Conservation (phyloP, 805 yeast genomes). For the Dipodascopsis uninucleata region DNA sequence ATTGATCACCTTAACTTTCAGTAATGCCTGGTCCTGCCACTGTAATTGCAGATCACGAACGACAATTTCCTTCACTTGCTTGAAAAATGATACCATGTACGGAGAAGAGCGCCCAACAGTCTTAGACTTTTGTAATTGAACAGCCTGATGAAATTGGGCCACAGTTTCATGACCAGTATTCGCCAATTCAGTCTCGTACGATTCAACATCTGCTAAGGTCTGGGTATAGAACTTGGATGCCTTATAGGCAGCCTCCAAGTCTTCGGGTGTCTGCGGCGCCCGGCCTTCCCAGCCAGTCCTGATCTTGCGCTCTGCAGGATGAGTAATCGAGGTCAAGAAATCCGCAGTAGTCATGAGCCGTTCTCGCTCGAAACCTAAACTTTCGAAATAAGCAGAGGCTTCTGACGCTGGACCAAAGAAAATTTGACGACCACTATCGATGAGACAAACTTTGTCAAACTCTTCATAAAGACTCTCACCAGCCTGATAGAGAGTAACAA, state of each 20-base stretch:
- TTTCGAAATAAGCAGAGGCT: slow-evolving; percentile 46
- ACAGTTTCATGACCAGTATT: slow-evolving; percentile 20
- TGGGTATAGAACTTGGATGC: slow-evolving; percentile 41
- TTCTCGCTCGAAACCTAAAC: slow-evolving; percentile 54
- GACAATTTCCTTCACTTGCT: slow-evolving; percentile 16
- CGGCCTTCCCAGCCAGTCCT: slow-evolving; percentile 43
- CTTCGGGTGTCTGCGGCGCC: slow-evolving; percentile 51
- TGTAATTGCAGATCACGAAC: slow-evolving; percentile 21
- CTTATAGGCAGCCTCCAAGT: slow-evolving; percentile 50
- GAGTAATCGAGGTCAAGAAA: slow-evolving; percentile 53
- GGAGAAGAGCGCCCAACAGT: slow-evolving; percentile 37
- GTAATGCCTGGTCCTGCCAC: slow-evolving; percentile 26
- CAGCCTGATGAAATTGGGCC: slow-evolving; percentile 14
- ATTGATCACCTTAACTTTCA: slow-evolving; percentile 17
- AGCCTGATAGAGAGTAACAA: slow-evolving; percentile 67
- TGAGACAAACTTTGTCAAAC: slow-evolving; percentile 58
- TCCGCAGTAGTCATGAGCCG: slow-evolving; percentile 59
- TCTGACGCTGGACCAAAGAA: slow-evolving; percentile 53
- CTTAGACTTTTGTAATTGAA: slow-evolving; percentile 44
- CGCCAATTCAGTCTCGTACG: slow-evolving; percentile 19
- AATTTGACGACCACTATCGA: slow-evolving; percentile 60
- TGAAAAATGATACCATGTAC: slow-evolving; percentile 25
- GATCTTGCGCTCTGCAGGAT: slow-evolving; percentile 48
- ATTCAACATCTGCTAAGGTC: slow-evolving; percentile 45
- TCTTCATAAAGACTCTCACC: slow-evolving; percentile 59